phyloP scores from a whole-genome alignment of 1,284 basidiomycete genomes.

The Cryptococcus hybrid region DNA sequence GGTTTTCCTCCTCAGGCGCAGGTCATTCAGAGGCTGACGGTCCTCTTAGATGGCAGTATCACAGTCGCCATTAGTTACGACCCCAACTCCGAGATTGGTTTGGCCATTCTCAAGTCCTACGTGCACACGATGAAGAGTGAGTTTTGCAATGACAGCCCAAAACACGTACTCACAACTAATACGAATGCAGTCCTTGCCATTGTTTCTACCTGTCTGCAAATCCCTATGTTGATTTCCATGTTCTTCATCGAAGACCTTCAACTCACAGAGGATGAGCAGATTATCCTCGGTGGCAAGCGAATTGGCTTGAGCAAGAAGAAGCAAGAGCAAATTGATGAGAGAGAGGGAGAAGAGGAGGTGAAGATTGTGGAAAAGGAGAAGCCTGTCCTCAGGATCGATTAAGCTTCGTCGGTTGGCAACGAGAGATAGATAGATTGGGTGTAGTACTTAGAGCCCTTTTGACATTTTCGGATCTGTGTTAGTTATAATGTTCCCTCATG shows the following conservation, averaged over 20 bases:
- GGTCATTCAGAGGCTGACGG: background rate
- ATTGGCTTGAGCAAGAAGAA: constrained; percentile 8
- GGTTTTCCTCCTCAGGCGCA: background rate
- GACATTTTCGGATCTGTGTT: no score
- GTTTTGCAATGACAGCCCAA: background rate
- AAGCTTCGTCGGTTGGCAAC: no score
- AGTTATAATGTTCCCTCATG: no score
- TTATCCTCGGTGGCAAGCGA: constrained; percentile 11
- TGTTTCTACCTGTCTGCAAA: constrained; percentile 16
- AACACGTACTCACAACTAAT: background rate
- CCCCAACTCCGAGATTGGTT: no score
- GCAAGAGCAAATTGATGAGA: background rate
- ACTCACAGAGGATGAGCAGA: constrained; percentile 14
- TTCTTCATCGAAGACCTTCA: constrained; percentile 14
- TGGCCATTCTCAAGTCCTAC: constrained; percentile 11
- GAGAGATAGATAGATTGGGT: no score
- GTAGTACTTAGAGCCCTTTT: no score
- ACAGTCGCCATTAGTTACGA: no score
- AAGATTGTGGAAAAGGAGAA: no score
- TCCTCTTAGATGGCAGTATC: no score
- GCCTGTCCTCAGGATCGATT: no score
- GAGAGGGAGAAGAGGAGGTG: background rate
- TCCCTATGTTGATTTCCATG: constrained; percentile 18
- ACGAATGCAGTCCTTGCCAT: constrained; percentile 11
- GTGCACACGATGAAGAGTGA: constrained; percentile 17